phyloP scores from a whole-genome alignment of 1,139 yeast genomes.

The Pichia sp. region DNA sequence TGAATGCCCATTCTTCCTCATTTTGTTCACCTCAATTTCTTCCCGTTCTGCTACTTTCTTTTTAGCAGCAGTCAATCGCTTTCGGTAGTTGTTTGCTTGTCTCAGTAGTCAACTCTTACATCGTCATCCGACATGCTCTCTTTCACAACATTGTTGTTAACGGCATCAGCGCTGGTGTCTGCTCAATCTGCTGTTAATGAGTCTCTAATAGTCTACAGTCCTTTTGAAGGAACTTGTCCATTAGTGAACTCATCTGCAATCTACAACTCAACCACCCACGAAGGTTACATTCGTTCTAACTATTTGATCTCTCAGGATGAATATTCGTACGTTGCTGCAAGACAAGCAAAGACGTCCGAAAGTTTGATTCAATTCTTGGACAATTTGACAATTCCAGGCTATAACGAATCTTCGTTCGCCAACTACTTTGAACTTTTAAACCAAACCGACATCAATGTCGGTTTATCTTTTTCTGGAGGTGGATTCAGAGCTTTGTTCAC shows the following conservation, averaged over 20 bases:
- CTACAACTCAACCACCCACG: conserved; percentile 14
- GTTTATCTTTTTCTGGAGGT: conserved; percentile 70
- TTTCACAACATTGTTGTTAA: conserved; percentile 2
- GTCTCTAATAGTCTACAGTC: conserved; percentile 17
- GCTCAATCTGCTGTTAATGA: conserved; percentile 8
- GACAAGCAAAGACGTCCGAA: conserved; percentile 21
- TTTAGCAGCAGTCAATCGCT: background rate
- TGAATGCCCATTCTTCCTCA: background rate
- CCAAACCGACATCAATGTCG: conserved; percentile 37
- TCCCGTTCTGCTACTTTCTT: background rate
- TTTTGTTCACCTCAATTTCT: background rate
- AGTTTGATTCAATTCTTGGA: conserved; percentile 25
- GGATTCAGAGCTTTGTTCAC: conserved; percentile 66
- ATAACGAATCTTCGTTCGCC: conserved; percentile 21
- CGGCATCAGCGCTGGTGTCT: conserved; percentile 4
- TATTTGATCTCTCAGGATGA: conserved; percentile 25
- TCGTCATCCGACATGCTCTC: conserved; percentile 1
- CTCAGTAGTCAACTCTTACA: background rate
- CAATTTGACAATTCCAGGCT: conserved; percentile 25
- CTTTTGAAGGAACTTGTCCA: conserved; percentile 23
- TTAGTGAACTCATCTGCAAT: conserved; percentile 18
- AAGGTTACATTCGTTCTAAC: conserved; percentile 25
- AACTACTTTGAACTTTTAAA: conserved; percentile 21
- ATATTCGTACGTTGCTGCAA: conserved; percentile 24
- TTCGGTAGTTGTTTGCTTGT: too few relatives aligned